Evolutionary conservation across 345 rosid genomes (phyloP), one percentile per base, ranked within the genome.

Genomic region (Hibiscus mutabilis): DNA sequence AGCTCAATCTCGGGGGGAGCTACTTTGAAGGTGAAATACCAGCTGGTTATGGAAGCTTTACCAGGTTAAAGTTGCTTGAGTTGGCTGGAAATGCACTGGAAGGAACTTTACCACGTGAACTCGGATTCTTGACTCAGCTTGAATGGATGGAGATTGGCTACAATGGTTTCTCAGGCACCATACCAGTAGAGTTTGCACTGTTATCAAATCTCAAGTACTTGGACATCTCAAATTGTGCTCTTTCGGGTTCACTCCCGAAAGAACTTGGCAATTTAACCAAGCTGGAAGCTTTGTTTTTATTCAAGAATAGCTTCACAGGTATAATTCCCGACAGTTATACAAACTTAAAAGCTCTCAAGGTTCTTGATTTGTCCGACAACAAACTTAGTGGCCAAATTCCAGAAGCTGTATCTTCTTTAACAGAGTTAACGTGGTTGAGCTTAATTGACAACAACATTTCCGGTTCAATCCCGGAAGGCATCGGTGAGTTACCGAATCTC

Each of bases 1-100:
- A 79, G 75, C 91, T 95, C 77, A 95, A 92, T 78, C 86, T 95
- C 27, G 96, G 98, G 1, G 99, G 99, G 21, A 92, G 96, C 86
- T 95, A 86, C 85, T 95, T 95, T 60, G 82, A 79, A 57, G 99
- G 90, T 58, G 88, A 77, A 69, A 95, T 95, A 68, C 98, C 99
- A 1, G 27, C 67, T 0, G 79, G 55, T 25, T 95, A 90, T 29
- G 94, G 94, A 66, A 84, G 78, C 56, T 83, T 92, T 65, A 77
- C 78, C 3, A 82, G 82, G 65, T 52, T 95, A n/a, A 89, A 73
- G 81, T 82, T 75, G 29, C 79, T 95, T 11, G 33, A 86, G 37
- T 76, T 95, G 37, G 91, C 91, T 15, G 99, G 99, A 37, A 95
- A 95, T 74, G 31, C 7, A 7, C 77, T 95, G 6, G 77, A 64